Evolutionary conservation across 106 monocot species (phyloP), one percentile per base, ranked within the genome.

Genomic region (Platanthera guangdongensis): DNA sequence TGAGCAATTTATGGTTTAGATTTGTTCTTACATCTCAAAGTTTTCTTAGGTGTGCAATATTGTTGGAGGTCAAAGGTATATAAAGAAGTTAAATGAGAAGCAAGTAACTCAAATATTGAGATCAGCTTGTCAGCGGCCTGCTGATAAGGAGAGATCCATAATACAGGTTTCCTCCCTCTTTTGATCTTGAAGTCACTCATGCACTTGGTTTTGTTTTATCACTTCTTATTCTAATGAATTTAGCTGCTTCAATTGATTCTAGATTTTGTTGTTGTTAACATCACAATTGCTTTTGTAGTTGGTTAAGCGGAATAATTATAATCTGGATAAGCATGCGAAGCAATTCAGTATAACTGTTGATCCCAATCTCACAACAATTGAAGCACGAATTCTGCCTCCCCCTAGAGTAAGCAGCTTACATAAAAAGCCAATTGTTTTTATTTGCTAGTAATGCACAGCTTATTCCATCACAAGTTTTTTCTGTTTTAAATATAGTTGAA

Each of bases 11-110:
- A 39, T 70, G 7, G 14, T 70, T 70, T 15, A 15, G 47, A 6
- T 47, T 70, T 70, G 47, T n/a, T 18, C 59, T 5, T 47, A 70
- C 14, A 67, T 16, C 19, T 50, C 11, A 0, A 47, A 54, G 2
- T 69, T 16, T 22, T 73, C 0, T 14, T 74, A 88, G 88, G 80
- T 84, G 8, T 88, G 88, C 18, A 70, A 63, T 51, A 84, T 88
- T 71, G 82, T 78, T 1, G 80, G 82, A n/a, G 85, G 88, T 3
- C 88, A 88, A 10, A 57, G 85, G 32, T 88, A 80, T 65, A n/a
- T 63, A 0, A 88, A 85, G 50, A 88, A 83, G 49, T 57, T 88
- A 16, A 88, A 80, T 47, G 78, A 82, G 5, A 32, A 5, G 8
- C 88, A 88, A 71, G 80, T 88, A 0, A 78, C 80, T 47, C 25